A percentile compares a stretch with the other conserved stretches of the same genome.
phyloP scores from a whole-genome alignment of 345 rosid genomes.

The Raphanus raphanistrum region DNA sequence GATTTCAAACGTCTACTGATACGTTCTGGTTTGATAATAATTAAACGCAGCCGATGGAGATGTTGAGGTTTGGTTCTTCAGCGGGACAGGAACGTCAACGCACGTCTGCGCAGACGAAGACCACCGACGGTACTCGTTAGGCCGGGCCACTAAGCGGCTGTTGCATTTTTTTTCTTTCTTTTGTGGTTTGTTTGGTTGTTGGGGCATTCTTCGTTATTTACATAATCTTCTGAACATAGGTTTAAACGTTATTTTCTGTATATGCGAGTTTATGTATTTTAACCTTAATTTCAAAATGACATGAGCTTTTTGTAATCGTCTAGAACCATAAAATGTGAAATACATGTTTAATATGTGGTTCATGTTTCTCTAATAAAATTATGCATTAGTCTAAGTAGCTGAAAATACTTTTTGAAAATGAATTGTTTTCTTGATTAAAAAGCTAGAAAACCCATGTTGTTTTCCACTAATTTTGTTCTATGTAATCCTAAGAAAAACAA shows the following conservation, averaged over 20 bases:
- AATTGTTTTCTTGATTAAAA: not conserved
- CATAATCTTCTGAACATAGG: not conserved
- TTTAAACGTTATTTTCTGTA: conserved; percentile 27
- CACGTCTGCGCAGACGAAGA: conserved; percentile 32
- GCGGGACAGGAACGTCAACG: conserved; percentile 44
- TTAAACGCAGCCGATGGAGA: conserved; percentile 49
- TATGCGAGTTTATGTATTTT: conserved; percentile 20
- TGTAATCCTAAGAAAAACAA: not conserved
- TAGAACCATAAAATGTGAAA: not conserved
- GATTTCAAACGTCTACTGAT: not conserved
- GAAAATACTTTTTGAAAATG: not conserved
- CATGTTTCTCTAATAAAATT: not conserved
- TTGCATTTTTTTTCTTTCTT: not conserved
- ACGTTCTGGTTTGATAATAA: not conserved
- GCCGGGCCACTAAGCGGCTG: conserved; percentile 39
- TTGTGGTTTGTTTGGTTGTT: conserved; percentile 12
- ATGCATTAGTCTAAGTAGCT: not conserved
- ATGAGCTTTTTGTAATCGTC: conserved; percentile 13
- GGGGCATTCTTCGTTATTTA: not conserved
- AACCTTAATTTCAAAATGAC: conserved; percentile 1
- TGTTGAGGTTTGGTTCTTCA: conserved; percentile 49
- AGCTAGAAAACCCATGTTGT: not conserved
- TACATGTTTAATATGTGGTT: not conserved
- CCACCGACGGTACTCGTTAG: conserved; percentile 38
- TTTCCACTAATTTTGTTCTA: not conserved